These are phyloP conservation scores for Cyclaneusma minus DNA, from an alignment of 2,329 filamentous ascomycete genomes.

Conservation along the genomic window DNA sequence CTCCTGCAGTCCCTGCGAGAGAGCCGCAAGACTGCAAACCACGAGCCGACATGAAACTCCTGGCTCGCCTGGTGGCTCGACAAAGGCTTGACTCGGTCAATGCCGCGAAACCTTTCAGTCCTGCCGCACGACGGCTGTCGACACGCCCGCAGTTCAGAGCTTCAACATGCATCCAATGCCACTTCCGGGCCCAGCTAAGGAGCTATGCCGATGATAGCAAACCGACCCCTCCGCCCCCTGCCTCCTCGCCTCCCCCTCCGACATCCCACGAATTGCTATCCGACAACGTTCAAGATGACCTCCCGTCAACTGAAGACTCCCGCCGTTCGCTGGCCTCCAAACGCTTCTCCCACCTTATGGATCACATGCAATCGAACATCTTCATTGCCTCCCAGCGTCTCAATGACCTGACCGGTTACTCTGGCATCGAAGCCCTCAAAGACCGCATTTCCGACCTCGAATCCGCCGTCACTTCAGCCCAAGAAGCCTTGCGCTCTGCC, in stretches of 20 bases:
- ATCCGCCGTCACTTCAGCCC: constrained; percentile 37
- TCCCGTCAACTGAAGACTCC: constrained; percentile 30
- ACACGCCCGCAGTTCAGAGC: constrained; percentile 10
- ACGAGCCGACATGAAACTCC: too few relatives aligned
- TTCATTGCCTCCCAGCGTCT: constrained; percentile 76
- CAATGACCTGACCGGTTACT: constrained; percentile 91
- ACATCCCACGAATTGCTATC: background rate
- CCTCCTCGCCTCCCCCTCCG: constrained; percentile 1
- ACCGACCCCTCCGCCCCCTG: constrained; percentile 5
- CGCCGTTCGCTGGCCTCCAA: constrained; percentile 26
- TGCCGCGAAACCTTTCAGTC: too few relatives aligned
- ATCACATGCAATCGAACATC: constrained; percentile 72
- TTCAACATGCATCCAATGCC: constrained; percentile 26
- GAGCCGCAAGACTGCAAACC: too few relatives aligned
- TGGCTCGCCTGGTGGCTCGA: too few relatives aligned
- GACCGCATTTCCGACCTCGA: constrained; percentile 58
- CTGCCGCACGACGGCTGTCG: constrained; percentile 7
- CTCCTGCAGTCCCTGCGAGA: too few relatives aligned
- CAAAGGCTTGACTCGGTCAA: too few relatives aligned
- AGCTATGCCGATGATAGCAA: constrained; percentile 18
- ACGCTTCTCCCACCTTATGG: constrained; percentile 60
- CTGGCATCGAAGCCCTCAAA: constrained; percentile 77
- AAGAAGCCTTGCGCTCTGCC: constrained; percentile 50
- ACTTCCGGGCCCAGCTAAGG: constrained; percentile 17
- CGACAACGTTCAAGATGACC: too few relatives aligned